Conservation (phyloP, 139 green algal species). For the Asterochloris sp. region DNA sequence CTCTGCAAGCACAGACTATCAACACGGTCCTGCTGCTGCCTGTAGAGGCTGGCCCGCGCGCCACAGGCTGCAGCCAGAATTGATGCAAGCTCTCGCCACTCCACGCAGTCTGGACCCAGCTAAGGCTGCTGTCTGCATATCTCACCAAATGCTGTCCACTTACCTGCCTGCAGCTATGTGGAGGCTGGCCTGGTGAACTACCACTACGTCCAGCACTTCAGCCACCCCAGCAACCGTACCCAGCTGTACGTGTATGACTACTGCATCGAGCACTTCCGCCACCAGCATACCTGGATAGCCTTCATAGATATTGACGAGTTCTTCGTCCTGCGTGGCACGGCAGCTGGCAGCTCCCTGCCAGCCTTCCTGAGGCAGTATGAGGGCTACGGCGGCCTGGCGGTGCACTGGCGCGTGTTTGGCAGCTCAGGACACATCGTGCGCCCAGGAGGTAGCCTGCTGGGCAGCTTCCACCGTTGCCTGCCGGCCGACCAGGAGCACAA, state of each 20-base stretch:
- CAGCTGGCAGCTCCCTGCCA: neutral
- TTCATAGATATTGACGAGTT: conserved; percentile 36
- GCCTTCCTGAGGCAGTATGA: conserved; percentile 19
- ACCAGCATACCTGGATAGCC: conserved; percentile 21
- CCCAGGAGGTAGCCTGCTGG: conserved; percentile 9
- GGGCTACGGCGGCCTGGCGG: conserved; percentile 8
- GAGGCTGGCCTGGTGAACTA: conserved; percentile 19
- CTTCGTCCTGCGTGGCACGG: conserved; percentile 3
- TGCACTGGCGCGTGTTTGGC: conserved; percentile 28
- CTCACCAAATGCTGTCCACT: too few species aligned
- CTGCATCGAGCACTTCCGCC: conserved; percentile 14
- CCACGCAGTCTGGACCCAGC: too few species aligned
- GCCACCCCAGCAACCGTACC: neutral
- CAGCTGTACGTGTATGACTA: conserved; percentile 27
- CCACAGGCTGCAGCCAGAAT: too few species aligned
- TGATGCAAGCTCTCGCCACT: too few species aligned
- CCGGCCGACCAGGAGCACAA: conserved; percentile 3
- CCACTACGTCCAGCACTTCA: neutral
- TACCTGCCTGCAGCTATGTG: neutral
- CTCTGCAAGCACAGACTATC: too few species aligned
- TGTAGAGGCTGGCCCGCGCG: too few species aligned
- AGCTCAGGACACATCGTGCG: conserved; percentile 14
- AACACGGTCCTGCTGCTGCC: too few species aligned
- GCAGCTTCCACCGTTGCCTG: conserved; percentile 12
- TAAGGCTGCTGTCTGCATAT: too few species aligned